These are phyloP conservation scores for Talaromyces borbonicus DNA, from an alignment of 495 filamentous ascomycete genomes.

Conservation along the genomic window DNA sequence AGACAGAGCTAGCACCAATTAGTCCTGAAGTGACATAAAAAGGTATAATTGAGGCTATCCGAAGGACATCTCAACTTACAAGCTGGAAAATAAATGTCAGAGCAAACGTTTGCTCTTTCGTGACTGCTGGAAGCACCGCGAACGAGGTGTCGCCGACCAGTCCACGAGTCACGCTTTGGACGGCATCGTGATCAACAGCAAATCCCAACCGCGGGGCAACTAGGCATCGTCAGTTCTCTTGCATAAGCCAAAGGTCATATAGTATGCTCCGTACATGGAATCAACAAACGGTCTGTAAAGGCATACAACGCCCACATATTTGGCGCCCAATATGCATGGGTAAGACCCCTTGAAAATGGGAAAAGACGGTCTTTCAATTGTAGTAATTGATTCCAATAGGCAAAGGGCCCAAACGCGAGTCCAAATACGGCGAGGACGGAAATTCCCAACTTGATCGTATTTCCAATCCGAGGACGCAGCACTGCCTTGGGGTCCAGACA, in stretches of 20 bases:
- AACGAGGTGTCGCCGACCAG: slow-evolving; percentile 94
- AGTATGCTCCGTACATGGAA: slow-evolving; percentile 49
- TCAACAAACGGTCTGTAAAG: slow-evolving; percentile 73
- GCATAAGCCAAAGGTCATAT: not conserved
- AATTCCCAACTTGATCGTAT: slow-evolving; percentile 69
- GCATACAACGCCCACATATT: slow-evolving; percentile 98
- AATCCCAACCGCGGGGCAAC: slow-evolving; percentile 76
- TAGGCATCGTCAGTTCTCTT: slow-evolving; percentile 14
- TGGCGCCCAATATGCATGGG: slow-evolving; percentile 97
- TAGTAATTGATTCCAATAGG: slow-evolving; percentile 72
- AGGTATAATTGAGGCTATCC: not conserved
- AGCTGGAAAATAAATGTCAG: slow-evolving; percentile 77
- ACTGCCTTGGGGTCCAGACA: slow-evolving; percentile 74
- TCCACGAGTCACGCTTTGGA: slow-evolving; percentile 84
- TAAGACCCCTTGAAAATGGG: slow-evolving; percentile 86
- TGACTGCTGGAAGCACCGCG: slow-evolving; percentile 81
- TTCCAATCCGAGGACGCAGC: slow-evolving; percentile 65
- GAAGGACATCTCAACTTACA: slow-evolving; percentile 33
- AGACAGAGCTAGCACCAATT: slow-evolving; percentile 49
- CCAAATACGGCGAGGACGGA: slow-evolving; percentile 65
- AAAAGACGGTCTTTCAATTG: slow-evolving; percentile 81
- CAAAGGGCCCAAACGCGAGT: slow-evolving; percentile 84
- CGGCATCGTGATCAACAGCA: slow-evolving; percentile 56
- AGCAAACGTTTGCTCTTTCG: slow-evolving; percentile 66
- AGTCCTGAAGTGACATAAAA: not conserved